Percentiles rank a stretch among this genome's conserved stretches.
Conservation (phyloP, 495 filamentous ascomycete genomes). For the Copromyces sp. region DNA sequence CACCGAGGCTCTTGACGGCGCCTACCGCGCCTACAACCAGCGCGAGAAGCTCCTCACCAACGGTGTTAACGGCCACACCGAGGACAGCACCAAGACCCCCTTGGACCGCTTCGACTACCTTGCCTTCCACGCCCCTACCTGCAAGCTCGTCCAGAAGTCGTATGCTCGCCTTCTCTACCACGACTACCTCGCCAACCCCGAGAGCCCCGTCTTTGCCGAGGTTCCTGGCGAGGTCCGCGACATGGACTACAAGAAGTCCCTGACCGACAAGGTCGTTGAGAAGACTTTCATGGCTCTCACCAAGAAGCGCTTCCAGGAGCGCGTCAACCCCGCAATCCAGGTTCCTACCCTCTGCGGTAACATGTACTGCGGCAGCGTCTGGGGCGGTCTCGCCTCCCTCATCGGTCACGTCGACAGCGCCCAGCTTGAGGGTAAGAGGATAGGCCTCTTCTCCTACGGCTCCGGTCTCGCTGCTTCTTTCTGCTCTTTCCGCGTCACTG, state of each 20-base stretch:
- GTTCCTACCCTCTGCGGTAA: conserved; percentile 94
- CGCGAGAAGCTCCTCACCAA: conserved; percentile 65
- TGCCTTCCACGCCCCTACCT: conserved; percentile 91
- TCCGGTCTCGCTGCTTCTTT: conserved; percentile 83
- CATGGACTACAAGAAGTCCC: conserved; percentile 72
- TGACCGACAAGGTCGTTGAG: conserved; percentile 89
- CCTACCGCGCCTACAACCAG: conserved; percentile 90
- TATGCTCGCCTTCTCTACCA: conserved; percentile 95
- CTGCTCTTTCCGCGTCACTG: conserved; percentile 77
- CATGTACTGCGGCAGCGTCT: conserved; percentile 98
- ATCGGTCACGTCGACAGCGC: conserved; percentile 60
- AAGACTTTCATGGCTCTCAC: conserved; percentile 89
- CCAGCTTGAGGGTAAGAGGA: conserved; percentile 68
- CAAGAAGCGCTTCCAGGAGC: conserved; percentile 91
- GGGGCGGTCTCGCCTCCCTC: conserved; percentile 70
- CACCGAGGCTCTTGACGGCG: conserved; percentile 85
- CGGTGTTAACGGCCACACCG: conserved; percentile 33
- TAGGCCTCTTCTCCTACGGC: conserved; percentile 92
- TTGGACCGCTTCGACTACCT: conserved; percentile 95
- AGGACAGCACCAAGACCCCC: conserved; percentile 50
- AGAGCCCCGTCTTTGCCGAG: conserved; percentile 67
- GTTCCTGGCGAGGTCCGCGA: conserved; percentile 79
- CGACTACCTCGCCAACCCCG: conserved; percentile 76
- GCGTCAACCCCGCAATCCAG: conserved; percentile 74
- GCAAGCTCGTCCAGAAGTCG: conserved; percentile 94